Evolutionary conservation across 1,139 yeast species (phyloP).

Genomic region (Spathaspora sp.): DNA sequence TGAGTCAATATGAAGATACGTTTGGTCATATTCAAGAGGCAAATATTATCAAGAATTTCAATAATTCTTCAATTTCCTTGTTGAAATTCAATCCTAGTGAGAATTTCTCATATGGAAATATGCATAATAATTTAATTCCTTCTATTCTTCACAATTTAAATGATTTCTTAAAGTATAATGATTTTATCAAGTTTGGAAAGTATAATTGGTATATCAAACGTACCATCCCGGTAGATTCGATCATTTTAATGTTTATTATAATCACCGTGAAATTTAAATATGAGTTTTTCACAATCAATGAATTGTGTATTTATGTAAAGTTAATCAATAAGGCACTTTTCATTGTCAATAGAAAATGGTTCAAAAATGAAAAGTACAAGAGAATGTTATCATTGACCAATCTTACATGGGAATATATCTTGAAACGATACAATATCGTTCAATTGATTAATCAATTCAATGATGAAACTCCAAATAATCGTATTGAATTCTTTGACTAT

Average conservation of each 20-base stretch:
- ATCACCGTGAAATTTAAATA: slow-evolving; percentile 54
- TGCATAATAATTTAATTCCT: slow-evolving; percentile 54
- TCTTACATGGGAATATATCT: slow-evolving; percentile 44
- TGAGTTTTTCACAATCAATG: slow-evolving; percentile 37
- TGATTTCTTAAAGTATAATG: slow-evolving; percentile 51
- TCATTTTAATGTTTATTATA: slow-evolving; percentile 51
- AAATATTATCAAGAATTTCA: slow-evolving; percentile 38
- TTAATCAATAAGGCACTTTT: slow-evolving; percentile 44
- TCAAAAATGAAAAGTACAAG: slow-evolving; percentile 48
- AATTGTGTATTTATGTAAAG: slow-evolving; percentile 35
- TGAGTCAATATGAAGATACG: slow-evolving; percentile 43
- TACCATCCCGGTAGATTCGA: slow-evolving; percentile 60
- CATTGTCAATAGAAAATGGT: slow-evolving; percentile 46
- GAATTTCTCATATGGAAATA: slow-evolving; percentile 47
- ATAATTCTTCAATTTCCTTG: slow-evolving; percentile 35
- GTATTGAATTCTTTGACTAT: slow-evolving; percentile 39
- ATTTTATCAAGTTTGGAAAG: slow-evolving; percentile 47
- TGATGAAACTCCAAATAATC: slow-evolving; percentile 19
- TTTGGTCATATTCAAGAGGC: slow-evolving; percentile 41
- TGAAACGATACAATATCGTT: slow-evolving; percentile 36
- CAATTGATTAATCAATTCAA: slow-evolving; percentile 30
- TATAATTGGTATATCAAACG: slow-evolving; percentile 63
- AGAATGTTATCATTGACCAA: slow-evolving; percentile 45
- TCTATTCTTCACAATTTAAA: slow-evolving; percentile 57
- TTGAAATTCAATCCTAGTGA: slow-evolving; percentile 35